A percentile compares a stretch with the other conserved stretches of the same genome.
phyloP scores from a whole-genome alignment of 768 basidiomycete species.

The Lentinula sp. region DNA sequence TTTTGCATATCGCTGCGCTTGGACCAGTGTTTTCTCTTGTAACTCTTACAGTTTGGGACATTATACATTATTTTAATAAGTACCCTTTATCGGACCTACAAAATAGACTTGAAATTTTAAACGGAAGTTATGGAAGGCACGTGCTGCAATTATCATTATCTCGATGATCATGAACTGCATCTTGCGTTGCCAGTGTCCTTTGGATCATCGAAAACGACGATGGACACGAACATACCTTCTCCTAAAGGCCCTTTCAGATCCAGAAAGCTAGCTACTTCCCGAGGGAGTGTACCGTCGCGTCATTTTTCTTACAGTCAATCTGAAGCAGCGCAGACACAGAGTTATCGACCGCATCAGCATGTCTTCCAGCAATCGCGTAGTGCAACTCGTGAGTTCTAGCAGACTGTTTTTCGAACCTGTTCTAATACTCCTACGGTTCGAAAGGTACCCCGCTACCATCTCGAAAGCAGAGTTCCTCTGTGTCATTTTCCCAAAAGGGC shows the following conservation, averaged over 20 bases:
- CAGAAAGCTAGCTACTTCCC: neutral
- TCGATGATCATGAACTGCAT: too few relatives aligned
- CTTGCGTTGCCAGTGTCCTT: too few relatives aligned
- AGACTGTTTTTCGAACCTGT: too few relatives aligned
- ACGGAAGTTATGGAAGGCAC: too few relatives aligned
- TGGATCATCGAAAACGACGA: too few relatives aligned
- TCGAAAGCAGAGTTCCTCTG: neutral
- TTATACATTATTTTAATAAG: slow-evolving; percentile 1
- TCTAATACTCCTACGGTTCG: neutral
- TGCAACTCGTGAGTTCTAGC: neutral
- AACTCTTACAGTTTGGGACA: slow-evolving; percentile 5
- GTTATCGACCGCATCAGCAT: neutral
- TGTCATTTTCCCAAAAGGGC: neutral
- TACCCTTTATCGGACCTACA: neutral
- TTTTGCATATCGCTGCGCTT: slow-evolving; percentile 7
- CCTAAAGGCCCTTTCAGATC: too few relatives aligned
- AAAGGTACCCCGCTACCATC: neutral
- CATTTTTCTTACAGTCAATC: neutral
- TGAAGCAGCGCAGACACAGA: neutral
- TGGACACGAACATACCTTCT: too few relatives aligned
- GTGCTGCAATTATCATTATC: too few relatives aligned
- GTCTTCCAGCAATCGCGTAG: neutral
- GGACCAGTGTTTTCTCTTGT: slow-evolving; percentile 7
- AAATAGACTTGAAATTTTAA: neutral
- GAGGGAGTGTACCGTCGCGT: neutral